Percentiles rank a stretch among this genome's conserved stretches.
Evolutionary conservation across 1,284 basidiomycete genomes (phyloP).

Genomic region (Marasmius sp.): DNA sequence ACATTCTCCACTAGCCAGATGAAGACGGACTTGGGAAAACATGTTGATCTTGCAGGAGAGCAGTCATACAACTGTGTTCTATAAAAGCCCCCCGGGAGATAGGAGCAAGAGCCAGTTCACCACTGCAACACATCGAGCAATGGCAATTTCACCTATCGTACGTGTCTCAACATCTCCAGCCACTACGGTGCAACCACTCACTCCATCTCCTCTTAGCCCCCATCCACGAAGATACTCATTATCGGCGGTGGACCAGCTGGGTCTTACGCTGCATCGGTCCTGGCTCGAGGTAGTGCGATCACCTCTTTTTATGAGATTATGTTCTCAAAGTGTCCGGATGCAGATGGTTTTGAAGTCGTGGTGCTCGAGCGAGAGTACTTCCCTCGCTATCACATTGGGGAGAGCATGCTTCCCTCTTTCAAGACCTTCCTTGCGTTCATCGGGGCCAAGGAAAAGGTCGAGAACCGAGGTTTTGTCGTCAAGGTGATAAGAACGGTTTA

Average conservation of each 20-base stretch:
- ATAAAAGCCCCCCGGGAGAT: neutral
- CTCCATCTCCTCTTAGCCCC: neutral
- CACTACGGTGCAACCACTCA: neutral
- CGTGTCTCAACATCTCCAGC: neutral
- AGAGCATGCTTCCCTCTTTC: constrained; percentile 46
- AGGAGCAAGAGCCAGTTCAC: too few species aligned
- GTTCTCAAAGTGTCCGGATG: neutral
- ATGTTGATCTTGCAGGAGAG: neutral
- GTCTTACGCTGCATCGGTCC: constrained; percentile 5
- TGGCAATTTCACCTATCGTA: constrained; percentile 2
- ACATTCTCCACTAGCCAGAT: too few species aligned
- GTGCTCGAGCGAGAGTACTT: constrained; percentile 53
- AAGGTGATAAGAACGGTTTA: constrained; percentile 31
- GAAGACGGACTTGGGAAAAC: too few species aligned
- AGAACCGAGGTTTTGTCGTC: constrained; percentile 35
- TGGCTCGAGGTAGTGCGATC: neutral
- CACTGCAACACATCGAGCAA: neutral
- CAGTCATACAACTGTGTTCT: neutral
- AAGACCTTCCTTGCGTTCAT: constrained; percentile 43
- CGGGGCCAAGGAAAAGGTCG: constrained; percentile 37
- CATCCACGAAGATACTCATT: constrained; percentile 3
- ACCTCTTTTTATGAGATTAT: neutral
- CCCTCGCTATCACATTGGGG: constrained; percentile 48
- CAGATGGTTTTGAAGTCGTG: constrained; percentile 44
- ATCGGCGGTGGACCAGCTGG: constrained; percentile 9